Conservation (phyloP, 371 early-diverging fungal genomes). For the Chytridiales sp. region DNA sequence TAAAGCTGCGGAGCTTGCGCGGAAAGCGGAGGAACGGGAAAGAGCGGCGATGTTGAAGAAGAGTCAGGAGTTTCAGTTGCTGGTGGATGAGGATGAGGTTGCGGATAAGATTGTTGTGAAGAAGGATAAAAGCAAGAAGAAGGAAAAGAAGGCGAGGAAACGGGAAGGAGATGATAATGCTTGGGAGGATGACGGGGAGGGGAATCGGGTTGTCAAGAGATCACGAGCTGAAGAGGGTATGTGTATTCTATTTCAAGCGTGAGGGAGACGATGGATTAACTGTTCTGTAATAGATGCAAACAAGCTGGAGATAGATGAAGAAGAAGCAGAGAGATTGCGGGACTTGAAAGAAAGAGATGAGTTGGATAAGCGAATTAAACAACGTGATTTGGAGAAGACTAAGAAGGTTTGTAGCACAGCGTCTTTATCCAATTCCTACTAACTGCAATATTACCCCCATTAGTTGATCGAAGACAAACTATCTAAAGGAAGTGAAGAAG, state of each 20-base stretch:
- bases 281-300: conserved; percentile 7
- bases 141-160: conserved; percentile 20
- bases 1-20: conserved; percentile 33
- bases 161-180: conserved; percentile 22
- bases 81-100: conserved; percentile 56
- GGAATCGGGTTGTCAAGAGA: conserved; percentile 48
- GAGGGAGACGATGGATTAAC: conserved; percentile 7
- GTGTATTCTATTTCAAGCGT: neutral
- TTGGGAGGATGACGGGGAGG: conserved; percentile 16
- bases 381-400: conserved; percentile 79
- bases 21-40: conserved; percentile 58
- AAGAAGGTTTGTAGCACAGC: conserved; percentile 52
- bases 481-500: conserved; percentile 66
- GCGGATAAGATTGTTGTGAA: conserved; percentile 19
- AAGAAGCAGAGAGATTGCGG: conserved; percentile 60
- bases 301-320: conserved; percentile 42
- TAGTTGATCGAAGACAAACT: conserved; percentile 77
- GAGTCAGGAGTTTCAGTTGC: conserved; percentile 56
- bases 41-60: conserved; percentile 56
- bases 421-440: neutral
- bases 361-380: conserved; percentile 77
- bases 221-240: conserved; percentile 41
- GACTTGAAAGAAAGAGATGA: conserved; percentile 83
- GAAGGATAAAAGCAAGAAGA: conserved; percentile 24
- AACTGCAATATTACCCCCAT: neutral